Evolutionary conservation across 306 rosid species (phyloP), one percentile per base, ranked within the genome.

Genomic region (Fragaria ananassa): DNA sequence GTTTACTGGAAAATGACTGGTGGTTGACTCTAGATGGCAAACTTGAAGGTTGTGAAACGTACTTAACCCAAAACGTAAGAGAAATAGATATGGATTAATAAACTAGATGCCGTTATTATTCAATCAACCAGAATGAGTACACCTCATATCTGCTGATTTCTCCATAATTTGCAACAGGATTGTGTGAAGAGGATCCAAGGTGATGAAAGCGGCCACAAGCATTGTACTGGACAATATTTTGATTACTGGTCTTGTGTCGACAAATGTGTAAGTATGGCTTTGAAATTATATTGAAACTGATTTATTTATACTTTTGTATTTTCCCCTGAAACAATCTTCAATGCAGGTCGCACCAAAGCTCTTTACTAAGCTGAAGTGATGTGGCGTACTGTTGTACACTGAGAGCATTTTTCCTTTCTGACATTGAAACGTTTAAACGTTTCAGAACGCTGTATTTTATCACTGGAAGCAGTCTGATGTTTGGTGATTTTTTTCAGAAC

Each of bases 211-310:
- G 98, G 98, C 76, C 90, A 91, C 81, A 89, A 92, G 91, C 99
- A 96, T 78, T 96, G 98, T 84, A 96, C 98, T 25, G 98, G 99
- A 83, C 99, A 96, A 67, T 96, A 91, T 85, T 96, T 96, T 77
- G 99, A 96, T 85, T 89, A 89, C 83, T 92, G 96, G 96, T 82
- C 85, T 74, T 96, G 99, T 81, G 74, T 96, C 29, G 99, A 96
- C 96, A 92, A 91, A 91, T 96, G 99, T 75, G 99, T 96, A 88
- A 83, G 98, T 88, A 50, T 58, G 44, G 68, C 51, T 78, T 23
- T 63, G 51, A 46, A 27, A n/a, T 29, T 44, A 7, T 74, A 34
- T 42, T 70, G n/a, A 50, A 49, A 44, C 51, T 14, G 42, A 51
- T 75, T 27, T 25, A 61, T 61, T 75, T 41, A 15, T 51, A 19